Base-by-base conservation (phyloP, 768 basidiomycete species). In the Boletus vinaceobasis region DNA sequence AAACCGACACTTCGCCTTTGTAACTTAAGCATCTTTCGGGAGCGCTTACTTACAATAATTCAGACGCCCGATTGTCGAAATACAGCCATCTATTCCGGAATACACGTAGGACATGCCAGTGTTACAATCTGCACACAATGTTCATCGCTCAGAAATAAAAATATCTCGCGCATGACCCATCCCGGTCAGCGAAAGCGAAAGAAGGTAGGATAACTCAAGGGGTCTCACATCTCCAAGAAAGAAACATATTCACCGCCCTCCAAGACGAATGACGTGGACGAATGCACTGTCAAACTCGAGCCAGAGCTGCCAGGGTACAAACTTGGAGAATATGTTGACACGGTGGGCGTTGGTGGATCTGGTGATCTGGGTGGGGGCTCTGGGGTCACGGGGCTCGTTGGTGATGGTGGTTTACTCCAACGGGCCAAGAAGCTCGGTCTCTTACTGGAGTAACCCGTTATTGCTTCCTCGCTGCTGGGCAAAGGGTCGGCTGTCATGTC, bases 221-320 rank as follows among this genome's bases (percentile, higher is more conserved):
- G 35, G 15, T 13, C 8, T 64, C 50, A 62, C 6, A 68, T 29
- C 2, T 68, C 67, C 48, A 68, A 46, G 32, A 68, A 68, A 15
- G 67, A 68, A 14, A 68, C 55, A 50, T 61, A 67, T 35, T 68
- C 63, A 40, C 8, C 43, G 21, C 55, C 53, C 43, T 69, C 60
- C 13, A 44, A 40, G n/a, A 59, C 43, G 14, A 50, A 43, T 2
- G 59, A 40, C 19, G 48, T 5, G 11, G 55, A 35, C 23, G 57
- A 43, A 13, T 1, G 14, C 14, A 17, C 21, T 37, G 23, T 50
- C 7, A 19, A 36, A 14, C 19, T 39, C n/a, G 35, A 47, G 8
- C 23, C n/a, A n/a, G 37, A 11, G 17, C 43, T 46, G 10, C 10
- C 21, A 6, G 21, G 0, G 29, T 8, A 14, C 13, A 26, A 17